Conservation (phyloP, 768 basidiomycete genomes). For the Russula vinacea region DNA sequence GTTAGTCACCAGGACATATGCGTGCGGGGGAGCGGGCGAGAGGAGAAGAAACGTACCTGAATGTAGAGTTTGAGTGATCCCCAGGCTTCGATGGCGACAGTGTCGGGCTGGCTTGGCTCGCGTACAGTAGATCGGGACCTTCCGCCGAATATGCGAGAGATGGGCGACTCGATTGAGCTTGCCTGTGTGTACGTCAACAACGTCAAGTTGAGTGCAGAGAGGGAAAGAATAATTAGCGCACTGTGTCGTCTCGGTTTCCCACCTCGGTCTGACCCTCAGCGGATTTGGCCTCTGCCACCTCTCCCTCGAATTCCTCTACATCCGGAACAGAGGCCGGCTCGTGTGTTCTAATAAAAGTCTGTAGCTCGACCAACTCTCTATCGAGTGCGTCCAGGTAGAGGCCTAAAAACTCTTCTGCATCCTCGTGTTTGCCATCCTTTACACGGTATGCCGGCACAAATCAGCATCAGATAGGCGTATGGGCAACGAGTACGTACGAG, state of each 20-base stretch:
- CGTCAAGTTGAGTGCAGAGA: background rate
- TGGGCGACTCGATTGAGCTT: constrained; percentile 78
- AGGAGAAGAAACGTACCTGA: constrained; percentile 47
- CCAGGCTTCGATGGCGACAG: constrained; percentile 89
- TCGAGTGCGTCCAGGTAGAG: constrained; percentile 94
- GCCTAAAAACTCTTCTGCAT: constrained; percentile 98
- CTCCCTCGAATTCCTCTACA: constrained; percentile 45
- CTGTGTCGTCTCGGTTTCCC: constrained; percentile 80
- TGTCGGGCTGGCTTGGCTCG: constrained; percentile 79
- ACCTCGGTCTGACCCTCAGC: constrained; percentile 58
- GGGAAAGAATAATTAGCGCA: constrained; percentile 40
- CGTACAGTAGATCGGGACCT: constrained; percentile 82
- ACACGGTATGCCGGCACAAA: constrained; percentile 11
- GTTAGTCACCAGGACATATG: background rate
- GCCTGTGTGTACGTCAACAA: constrained; percentile 44
- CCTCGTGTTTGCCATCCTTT: constrained; percentile 91
- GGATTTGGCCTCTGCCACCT: constrained; percentile 34
- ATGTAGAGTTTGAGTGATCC: constrained; percentile 86
- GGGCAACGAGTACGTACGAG: constrained; percentile 48
- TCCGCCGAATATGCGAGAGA: constrained; percentile 91
- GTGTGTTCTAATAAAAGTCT: constrained; percentile 46
- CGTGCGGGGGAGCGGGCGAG: no score
- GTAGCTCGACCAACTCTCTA: constrained; percentile 76
- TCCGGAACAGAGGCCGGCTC: constrained; percentile 33
- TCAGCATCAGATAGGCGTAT: background rate